Evolutionary conservation across 2,329 filamentous ascomycete genomes (phyloP).

Genomic region (Xylaria sp.): DNA sequence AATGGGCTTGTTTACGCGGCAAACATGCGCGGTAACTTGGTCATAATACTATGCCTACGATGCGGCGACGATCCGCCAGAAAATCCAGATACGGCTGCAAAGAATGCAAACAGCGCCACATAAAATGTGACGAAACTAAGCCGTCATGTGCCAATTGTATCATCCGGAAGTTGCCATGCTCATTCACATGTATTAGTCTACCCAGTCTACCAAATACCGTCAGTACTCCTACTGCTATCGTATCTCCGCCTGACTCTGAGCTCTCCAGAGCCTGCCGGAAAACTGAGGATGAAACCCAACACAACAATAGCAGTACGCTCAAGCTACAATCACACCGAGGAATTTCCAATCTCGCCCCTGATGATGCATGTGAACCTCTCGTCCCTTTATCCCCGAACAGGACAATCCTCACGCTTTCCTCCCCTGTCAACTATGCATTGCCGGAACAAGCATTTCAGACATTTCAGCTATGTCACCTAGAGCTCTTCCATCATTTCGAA

Average conservation of each 20-base stretch:
- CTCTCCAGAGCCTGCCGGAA: neutral
- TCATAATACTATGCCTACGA: neutral
- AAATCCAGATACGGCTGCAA: slow-evolving; percentile 41
- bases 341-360: neutral
- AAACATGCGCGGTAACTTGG: neutral
- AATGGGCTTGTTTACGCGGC: neutral
- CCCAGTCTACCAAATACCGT: slow-evolving; percentile 19
- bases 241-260: neutral
- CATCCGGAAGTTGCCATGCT: slow-evolving; percentile 51
- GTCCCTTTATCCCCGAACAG: neutral
- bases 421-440: neutral
- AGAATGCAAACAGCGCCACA: slow-evolving; percentile 38
- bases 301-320: neutral
- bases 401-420: neutral
- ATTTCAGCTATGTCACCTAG: slow-evolving; percentile 53
- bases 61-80: slow-evolving; percentile 11
- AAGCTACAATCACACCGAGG: too few relatives aligned
- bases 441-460: slow-evolving; percentile 45
- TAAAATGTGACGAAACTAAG: slow-evolving; percentile 54
- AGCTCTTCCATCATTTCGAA: slow-evolving; percentile 52
- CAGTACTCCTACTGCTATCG: neutral
- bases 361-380: neutral
- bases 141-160: slow-evolving; percentile 55
- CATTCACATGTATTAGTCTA: slow-evolving; percentile 39
- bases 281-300: slow-evolving; percentile 7